Evolutionary conservation across 495 filamentous ascomycete species (phyloP).

Genomic region (Aspergillus heteromorphus): DNA sequence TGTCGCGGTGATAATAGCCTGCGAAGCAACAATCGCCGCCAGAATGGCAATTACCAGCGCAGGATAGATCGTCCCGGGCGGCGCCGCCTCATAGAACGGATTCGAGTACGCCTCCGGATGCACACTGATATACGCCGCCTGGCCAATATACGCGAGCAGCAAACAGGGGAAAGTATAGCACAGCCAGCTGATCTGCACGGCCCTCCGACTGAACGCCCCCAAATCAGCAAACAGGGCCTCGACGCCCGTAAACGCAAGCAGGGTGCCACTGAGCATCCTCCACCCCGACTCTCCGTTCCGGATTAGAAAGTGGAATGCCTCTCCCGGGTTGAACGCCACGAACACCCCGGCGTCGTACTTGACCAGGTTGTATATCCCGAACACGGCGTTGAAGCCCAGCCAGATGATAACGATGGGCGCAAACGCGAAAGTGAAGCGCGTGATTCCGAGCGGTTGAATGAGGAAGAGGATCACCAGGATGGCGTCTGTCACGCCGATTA

Average conservation of each 20-base stretch:
- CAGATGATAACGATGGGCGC: constrained; percentile 71
- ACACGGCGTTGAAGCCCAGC: constrained; percentile 60
- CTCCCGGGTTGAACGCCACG: constrained; percentile 64
- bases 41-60: constrained; percentile 60
- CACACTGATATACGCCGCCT: constrained; percentile 64
- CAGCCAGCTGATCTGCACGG: constrained; percentile 64
- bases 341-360: constrained; percentile 60
- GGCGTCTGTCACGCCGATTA: constrained; percentile 63
- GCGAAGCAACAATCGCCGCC: constrained; percentile 69
- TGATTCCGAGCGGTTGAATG: constrained; percentile 65
- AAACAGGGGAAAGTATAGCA: constrained; percentile 61
- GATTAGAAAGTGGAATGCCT: constrained; percentile 55
- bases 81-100: constrained; percentile 65
- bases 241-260: constrained; percentile 69
- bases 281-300: constrained; percentile 59
- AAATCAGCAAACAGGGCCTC: constrained; percentile 73
- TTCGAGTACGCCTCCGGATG: constrained; percentile 59
- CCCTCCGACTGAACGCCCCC: constrained; percentile 57
- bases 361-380: constrained; percentile 66
- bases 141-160: constrained; percentile 65
- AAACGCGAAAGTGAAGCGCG: constrained; percentile 58
- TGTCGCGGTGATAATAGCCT: constrained; percentile 71
- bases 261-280: constrained; percentile 61
- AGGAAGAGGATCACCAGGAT: constrained; percentile 64
- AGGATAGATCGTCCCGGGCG: constrained; percentile 61